A percentile compares a stretch with the other conserved stretches of the same genome.
Evolutionary conservation across 495 filamentous ascomycete genomes (phyloP).

Genomic region (Sabuloglossum arenarium): DNA sequence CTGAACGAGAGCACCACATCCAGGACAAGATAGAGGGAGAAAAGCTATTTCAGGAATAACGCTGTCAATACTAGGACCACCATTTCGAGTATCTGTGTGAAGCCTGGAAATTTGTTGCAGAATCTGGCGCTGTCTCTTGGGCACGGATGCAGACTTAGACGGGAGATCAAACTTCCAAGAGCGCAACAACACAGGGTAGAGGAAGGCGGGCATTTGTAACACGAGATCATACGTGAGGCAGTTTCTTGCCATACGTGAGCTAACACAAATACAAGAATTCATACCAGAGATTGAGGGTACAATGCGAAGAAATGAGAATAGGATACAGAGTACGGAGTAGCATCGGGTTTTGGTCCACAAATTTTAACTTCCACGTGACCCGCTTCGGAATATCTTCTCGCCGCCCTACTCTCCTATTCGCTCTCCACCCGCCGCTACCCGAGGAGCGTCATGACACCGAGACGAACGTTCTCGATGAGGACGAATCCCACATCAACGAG

Average conservation of each 20-base stretch:
- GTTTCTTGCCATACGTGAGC: not conserved
- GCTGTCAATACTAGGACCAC: not conserved
- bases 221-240: not conserved
- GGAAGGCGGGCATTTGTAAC: not conserved
- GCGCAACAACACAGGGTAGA: not conserved
- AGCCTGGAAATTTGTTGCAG: not conserved
- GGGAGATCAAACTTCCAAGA: not conserved
- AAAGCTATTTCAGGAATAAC: not conserved
- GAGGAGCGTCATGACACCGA: too few species aligned
- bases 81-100: not conserved
- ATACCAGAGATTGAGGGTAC: not conserved
- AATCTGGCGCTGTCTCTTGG: not conserved
- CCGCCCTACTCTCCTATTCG: too few species aligned
- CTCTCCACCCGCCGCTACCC: too few species aligned
- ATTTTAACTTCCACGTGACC: too few species aligned
- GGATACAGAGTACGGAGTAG: too few species aligned
- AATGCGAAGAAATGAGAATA: too few species aligned
- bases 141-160: not conserved
- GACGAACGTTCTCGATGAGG: too few species aligned
- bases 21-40: constrained; percentile 50
- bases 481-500: too few species aligned
- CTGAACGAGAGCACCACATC: constrained; percentile 77
- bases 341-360: too few species aligned
- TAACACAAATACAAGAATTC: not conserved
- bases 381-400: too few species aligned